phyloP scores from a whole-genome alignment of 1,284 basidiomycete species.

The Apiotrichum laibachii region DNA sequence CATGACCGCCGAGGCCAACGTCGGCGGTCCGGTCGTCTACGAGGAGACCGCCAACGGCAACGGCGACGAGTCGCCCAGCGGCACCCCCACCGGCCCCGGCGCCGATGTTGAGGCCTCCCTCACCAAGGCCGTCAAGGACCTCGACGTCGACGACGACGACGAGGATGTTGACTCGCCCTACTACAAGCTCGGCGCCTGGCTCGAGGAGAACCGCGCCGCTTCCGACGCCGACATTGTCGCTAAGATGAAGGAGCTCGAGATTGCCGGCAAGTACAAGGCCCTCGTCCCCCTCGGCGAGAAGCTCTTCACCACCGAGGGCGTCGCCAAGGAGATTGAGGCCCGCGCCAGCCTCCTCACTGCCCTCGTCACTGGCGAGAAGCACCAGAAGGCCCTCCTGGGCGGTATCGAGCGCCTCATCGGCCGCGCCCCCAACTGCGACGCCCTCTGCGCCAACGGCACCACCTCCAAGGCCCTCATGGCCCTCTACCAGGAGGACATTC shows the following conservation, averaged over 20 bases:
- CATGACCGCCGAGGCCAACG: slow-evolving; percentile 49
- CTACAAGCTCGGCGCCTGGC: slow-evolving; percentile 77
- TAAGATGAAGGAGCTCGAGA: slow-evolving; percentile 86
- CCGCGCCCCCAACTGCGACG: slow-evolving; percentile 57
- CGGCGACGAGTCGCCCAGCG: slow-evolving; percentile 19
- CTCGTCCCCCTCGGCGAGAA: slow-evolving; percentile 79
- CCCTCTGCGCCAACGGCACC: slow-evolving; percentile 36
- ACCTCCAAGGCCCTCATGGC: slow-evolving; percentile 82
- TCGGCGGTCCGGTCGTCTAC: slow-evolving; percentile 46
- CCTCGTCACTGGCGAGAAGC: slow-evolving; percentile 71
- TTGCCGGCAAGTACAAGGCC: slow-evolving; percentile 94
- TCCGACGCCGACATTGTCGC: slow-evolving; percentile 65
- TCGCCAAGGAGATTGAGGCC: slow-evolving; percentile 68
- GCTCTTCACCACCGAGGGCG: slow-evolving; percentile 73
- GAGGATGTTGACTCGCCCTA: slow-evolving; percentile 86
- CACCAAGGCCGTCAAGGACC: slow-evolving; percentile 74
- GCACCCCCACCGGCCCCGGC: slow-evolving; percentile 39
- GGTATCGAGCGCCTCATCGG: slow-evolving; percentile 83
- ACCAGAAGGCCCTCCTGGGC: slow-evolving; percentile 89
- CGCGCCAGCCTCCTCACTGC: slow-evolving; percentile 77
- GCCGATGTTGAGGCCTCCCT: slow-evolving; percentile 53
- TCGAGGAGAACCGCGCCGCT: slow-evolving; percentile 66
- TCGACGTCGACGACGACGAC: slow-evolving; percentile 77
- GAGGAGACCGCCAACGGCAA: slow-evolving; percentile 39
- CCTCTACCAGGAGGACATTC: slow-evolving; percentile 86